Evolutionary conservation across 2,329 filamentous ascomycete genomes (phyloP).

Genomic region (Celoporthe dispersa): DNA sequence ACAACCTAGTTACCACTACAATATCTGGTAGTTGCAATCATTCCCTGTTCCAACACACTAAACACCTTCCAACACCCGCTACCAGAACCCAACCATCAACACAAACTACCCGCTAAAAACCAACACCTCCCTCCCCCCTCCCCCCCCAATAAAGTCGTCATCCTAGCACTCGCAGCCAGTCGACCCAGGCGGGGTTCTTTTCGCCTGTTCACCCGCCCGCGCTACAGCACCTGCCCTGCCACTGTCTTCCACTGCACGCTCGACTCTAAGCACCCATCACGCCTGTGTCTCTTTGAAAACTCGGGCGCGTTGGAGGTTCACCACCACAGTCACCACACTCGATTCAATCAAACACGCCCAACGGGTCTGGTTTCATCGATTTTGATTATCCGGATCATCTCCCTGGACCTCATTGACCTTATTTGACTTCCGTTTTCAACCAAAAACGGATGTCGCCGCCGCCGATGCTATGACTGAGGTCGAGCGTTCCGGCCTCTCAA

Average conservation of each 20-base stretch:
- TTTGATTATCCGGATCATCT: constrained; percentile 39
- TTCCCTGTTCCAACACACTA: not conserved
- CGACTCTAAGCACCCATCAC: constrained; percentile 22
- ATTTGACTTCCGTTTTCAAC: constrained; percentile 60
- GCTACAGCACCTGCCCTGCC: constrained; percentile 7
- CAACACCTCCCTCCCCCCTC: not conserved
- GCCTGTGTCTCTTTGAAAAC: constrained; percentile 25
- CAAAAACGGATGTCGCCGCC: constrained; percentile 71
- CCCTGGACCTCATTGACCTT: constrained; percentile 40
- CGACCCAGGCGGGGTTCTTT: constrained; percentile 16
- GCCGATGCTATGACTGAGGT: constrained; percentile 74
- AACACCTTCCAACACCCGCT: not conserved
- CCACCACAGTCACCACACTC: constrained; percentile 23
- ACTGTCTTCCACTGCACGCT: constrained; percentile 3
- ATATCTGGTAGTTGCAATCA: not conserved
- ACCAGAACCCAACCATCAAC: not conserved
- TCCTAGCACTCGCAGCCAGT: not conserved
- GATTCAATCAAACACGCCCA: constrained; percentile 40
- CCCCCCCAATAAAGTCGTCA: not conserved
- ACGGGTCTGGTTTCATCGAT: constrained; percentile 44
- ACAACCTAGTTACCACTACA: not conserved
- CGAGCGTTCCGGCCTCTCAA: constrained; percentile 67
- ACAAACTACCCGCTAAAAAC: not conserved
- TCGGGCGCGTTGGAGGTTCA: constrained; percentile 25
- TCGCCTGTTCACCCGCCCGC: constrained; percentile 6